phyloP scores from a whole-genome alignment of 192 early-diverging fungal genomes.

The Coemansia sp. region DNA sequence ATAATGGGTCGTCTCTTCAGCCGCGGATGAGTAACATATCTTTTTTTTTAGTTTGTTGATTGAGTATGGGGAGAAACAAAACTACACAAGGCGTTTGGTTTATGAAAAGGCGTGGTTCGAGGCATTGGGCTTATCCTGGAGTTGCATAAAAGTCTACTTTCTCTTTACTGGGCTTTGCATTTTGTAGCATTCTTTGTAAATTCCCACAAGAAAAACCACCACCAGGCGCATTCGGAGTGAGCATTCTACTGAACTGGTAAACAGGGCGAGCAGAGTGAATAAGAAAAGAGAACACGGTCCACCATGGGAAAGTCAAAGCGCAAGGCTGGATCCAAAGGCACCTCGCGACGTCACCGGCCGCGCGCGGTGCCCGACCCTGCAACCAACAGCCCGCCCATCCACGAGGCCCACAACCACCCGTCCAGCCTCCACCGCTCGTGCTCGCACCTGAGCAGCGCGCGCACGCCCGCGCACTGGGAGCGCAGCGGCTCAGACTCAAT shows the following conservation, averaged over 20 bases:
- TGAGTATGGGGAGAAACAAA: background rate
- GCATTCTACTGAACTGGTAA: no score
- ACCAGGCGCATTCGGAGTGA: no score
- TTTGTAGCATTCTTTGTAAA: no score
- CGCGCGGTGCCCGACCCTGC: background rate
- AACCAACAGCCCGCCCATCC: background rate
- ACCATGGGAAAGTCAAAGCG: constrained; percentile 1
- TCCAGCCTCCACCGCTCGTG: no score
- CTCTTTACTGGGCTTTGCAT: background rate
- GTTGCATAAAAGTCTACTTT: background rate
- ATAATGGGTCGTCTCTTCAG: constrained; percentile 44
- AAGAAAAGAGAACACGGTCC: no score
- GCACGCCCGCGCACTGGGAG: no score
- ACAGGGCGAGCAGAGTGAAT: no score
- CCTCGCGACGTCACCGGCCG: constrained; percentile 1
- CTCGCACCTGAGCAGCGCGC: no score
- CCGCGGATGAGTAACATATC: constrained; percentile 26
- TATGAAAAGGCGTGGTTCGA: background rate
- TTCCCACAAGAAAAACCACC: no score
- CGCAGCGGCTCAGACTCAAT: background rate
- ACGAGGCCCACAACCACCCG: no score
- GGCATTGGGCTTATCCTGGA: background rate
- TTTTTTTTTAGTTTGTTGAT: no score
- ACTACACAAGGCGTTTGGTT: no score
- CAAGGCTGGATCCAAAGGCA: background rate